Evolutionary conservation across 768 basidiomycete species (phyloP).

Genomic region (Sporobolomyces pararoseus): DNA sequence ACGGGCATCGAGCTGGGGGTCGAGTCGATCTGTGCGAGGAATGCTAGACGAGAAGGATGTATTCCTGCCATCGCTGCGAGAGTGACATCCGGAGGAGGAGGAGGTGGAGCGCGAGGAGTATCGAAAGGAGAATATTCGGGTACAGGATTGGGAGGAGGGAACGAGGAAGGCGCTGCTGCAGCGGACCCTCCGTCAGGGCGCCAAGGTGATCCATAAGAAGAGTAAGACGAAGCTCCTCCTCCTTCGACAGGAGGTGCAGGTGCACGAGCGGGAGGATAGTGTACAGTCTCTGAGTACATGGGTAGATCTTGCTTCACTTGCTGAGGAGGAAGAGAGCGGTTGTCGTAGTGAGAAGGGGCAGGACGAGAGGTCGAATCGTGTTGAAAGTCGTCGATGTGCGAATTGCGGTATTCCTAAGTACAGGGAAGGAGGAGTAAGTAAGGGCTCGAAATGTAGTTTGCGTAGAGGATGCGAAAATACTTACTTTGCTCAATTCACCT

Average conservation of each 20-base stretch:
- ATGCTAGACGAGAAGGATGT: neutral
- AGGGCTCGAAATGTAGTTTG: too few species aligned
- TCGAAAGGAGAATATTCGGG: constrained; percentile 2
- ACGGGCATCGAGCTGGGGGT: too few species aligned
- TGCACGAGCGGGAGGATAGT: neutral
- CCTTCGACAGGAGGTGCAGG: neutral
- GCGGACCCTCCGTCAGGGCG: neutral
- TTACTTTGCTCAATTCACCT: constrained; percentile 5
- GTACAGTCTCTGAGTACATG: neutral
- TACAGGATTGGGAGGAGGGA: neutral
- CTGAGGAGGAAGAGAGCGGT: neutral
- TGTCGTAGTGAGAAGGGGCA: neutral
- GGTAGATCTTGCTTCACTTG: neutral
- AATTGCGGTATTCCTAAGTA: neutral
- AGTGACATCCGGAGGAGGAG: neutral
- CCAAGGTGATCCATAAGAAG: neutral
- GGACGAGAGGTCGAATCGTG: neutral
- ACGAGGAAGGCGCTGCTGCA: neutral
- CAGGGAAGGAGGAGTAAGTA: neutral
- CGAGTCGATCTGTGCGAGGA: neutral
- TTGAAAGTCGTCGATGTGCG: neutral
- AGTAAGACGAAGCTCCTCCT: neutral
- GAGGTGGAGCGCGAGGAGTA: neutral
- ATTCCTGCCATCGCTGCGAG: neutral
- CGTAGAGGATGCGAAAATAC: neutral